Evolutionary conservation across 2,329 filamentous ascomycete genomes (phyloP), one percentile per base, ranked within the genome.

Genomic region (Pochonia chlamydosporia): DNA sequence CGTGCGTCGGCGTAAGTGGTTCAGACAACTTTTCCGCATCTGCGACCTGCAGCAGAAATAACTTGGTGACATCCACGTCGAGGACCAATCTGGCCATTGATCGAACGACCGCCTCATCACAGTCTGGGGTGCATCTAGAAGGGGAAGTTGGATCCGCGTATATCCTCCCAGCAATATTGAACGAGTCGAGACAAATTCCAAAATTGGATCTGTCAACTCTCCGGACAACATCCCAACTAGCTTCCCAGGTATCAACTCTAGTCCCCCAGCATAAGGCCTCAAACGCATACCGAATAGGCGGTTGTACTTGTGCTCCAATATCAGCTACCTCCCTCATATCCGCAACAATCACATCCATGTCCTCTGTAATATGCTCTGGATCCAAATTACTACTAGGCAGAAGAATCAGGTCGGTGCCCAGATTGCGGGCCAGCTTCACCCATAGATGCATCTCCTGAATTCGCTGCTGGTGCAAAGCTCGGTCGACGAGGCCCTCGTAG

Each of bases 1-100:
- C 50, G 40, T 71, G 67, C 0, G 60, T 66, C 4, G 71, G 76
- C 61, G 39, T 83, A 68, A 91, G 63, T 0, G 86, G 85, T 10
- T 67, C 56, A 0, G 63, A 57, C 3, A 90, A 70, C 4, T 75
- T 71, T 61, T 89, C 84, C 1, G 81, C 87, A 57, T 92, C 87
- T 5, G 87, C 86, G 7, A 91, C 74, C 59, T 92, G 88, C 1
- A 92, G 72, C 56, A 87, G 88, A 56, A 89, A 88, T 0, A 92
- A 72, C 61, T 85, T 88, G 36, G 67, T 62, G 2, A 78, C 70
- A 50, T 88, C 78, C 6, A 89, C 67, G 0, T 67, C 68, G 1
- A 68, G 54, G 0, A 81, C 63, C 5, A 89, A 66, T 4, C 74
- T 68, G 26, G 69, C 61, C 37, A 89, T 63, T 1, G 82, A 84